Evolutionary conservation across 2,329 filamentous ascomycete species (phyloP), one percentile per base, ranked within the genome.

Genomic region (Atkinsonella hypoxylon): DNA sequence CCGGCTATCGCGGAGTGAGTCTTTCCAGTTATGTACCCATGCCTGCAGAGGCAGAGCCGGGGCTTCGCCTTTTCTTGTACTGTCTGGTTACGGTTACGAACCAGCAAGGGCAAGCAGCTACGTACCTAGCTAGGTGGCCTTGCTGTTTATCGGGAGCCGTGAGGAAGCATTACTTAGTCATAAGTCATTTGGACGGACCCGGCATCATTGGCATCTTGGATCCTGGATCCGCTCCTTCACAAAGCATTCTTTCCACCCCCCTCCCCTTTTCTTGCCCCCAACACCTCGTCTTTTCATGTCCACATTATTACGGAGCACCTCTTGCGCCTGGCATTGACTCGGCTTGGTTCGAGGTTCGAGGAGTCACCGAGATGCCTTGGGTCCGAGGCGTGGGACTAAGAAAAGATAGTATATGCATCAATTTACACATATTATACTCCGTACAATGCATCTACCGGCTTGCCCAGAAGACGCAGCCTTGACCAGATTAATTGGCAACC

Each of bases 161-260:
- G 44, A n/a, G 17, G 6, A 22, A 31, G 31, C 13, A 34, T 50
- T 18, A 17, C 17, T 34, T 41, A 6, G 5, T 26, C 26, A 26
- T 26, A 26, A 26, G 26, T 26, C 26, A 26, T 26, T 26, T 26
- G 26, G 26, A 26, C 26, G 5, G 26, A 26, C 26, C 26, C 26
- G 8, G 26, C 1, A 26, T 26, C 26, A 26, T 26, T 4, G 26
- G 4, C 44, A 36, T 20, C 12, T 50, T 38, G 22, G 30, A n/a
- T 18, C 45, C 46, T 41, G 26, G 15, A 17, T 22, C 18, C 30
- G 40, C 44, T 47, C 49, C 49, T 50, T 49, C 34, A 47, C 34
- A 36, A 13, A 41, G 43, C 34, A 41, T 26, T 46, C 13, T 43
- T 42, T 31, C 15, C 20, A 48, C 26, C 15, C 39, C 39, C 20